Evolutionary conservation across 345 rosid genomes (phyloP), one percentile per base, ranked within the genome.

Genomic region (Gynandropsis gynandra): DNA sequence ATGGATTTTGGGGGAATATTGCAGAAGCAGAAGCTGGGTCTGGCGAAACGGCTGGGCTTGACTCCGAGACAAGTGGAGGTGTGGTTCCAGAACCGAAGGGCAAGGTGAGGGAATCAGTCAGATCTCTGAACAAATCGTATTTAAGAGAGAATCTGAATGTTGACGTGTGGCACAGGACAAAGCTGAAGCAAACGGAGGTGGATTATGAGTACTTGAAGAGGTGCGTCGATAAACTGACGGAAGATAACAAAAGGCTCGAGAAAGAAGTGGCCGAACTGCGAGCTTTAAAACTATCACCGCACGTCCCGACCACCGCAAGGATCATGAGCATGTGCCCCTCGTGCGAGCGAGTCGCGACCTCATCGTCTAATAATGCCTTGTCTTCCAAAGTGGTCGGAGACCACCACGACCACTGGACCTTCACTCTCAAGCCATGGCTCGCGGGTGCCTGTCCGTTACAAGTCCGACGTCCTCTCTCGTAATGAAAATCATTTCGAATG

Each of bases 41-140:
- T 93, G 69, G 97, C 99, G 13, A 81, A 85, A 67, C 83, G 81
- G 72, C 76, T 92, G 41, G 77, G 89, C n/a, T 76, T 92, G 52
- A 77, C 90, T 45, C 75, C 97, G 11, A 74, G 98, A 42, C 97
- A 92, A 59, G 97, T 92, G 11, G 98, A 92, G 67, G 98, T 92
- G 8, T 92, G 98, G 98, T 92, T 92, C 75, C 98, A 92, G 54
- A 92, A 92, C 78, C 74, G 98, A 65, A 77, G 98, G 68, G 98
- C 98, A 47, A 88, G 98, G 98, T 87, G 35, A 73, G 72, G 48
- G 10, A 52, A 19, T 31, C 29, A 13, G 15, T 11, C 34, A 50
- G 47, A 24, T 24, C n/a, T 46, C 0, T 0, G 9, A 35, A 59
- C n/a, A 0, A n/a, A 21, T 40, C 39, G 21, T 51, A 52, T 45